Evolutionary conservation across 305 asterid species (phyloP).

Genomic region (Plantago lanceolata): DNA sequence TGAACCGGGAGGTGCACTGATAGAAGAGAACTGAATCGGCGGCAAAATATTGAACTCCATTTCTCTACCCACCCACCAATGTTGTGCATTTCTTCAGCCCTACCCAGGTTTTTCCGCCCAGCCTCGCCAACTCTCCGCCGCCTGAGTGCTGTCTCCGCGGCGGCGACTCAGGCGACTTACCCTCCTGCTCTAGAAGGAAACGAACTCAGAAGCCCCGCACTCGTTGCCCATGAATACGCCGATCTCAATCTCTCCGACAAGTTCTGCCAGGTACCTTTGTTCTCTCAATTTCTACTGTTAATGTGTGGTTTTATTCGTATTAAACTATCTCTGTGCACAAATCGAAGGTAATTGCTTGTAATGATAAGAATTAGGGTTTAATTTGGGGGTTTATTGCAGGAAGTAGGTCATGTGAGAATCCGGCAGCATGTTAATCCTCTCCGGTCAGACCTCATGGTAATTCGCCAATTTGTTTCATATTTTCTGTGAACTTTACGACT

Average conservation of each 20-base stretch:
- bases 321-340: no score
- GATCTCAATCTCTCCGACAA: conserved; percentile 71
- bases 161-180: conserved; percentile 9
- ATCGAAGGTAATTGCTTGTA: no score
- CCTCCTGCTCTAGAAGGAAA: conserved; percentile 25
- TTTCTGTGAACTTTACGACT: background rate
- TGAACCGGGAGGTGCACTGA: no score
- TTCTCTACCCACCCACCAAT: background rate
- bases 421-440: conserved; percentile 96
- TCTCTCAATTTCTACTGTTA: background rate
- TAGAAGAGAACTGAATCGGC: no score
- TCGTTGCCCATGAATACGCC: conserved; percentile 69
- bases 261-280: conserved; percentile 61
- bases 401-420: conserved; percentile 75
- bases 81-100: conserved; percentile 29
- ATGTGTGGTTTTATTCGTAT: background rate
- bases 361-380: no score
- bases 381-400: conserved; percentile 40
- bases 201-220: conserved; percentile 43
- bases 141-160: conserved; percentile 22
- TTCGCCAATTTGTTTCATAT: background rate
- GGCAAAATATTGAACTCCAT: no score
- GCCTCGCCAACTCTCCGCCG: conserved; percentile 22
- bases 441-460: conserved; percentile 61
- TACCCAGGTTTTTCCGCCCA: conserved; percentile 35